These are phyloP conservation scores for Logfia minima DNA, from an alignment of 129 eudicot species.

Conservation along the genomic window DNA sequence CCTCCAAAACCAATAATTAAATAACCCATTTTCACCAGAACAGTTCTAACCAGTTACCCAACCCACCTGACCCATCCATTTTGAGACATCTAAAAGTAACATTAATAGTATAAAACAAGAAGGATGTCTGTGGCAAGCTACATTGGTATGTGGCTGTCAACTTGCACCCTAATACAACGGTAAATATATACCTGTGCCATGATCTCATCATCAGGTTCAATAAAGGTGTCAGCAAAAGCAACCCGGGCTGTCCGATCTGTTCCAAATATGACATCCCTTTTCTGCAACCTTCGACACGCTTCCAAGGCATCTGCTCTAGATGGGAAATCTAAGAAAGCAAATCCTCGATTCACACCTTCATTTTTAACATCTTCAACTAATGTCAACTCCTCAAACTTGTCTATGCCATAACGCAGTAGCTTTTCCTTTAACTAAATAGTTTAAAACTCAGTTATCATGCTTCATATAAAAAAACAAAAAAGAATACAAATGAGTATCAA, in stretches of 20 bases:
- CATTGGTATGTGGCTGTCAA: not conserved
- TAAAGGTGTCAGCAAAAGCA: conserved; percentile 47
- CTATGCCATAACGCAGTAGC: conserved; percentile 43
- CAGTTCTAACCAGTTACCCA: not conserved
- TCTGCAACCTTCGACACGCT: conserved; percentile 47
- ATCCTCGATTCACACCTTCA: conserved; percentile 50
- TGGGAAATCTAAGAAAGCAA: conserved; percentile 44
- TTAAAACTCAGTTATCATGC: conserved; percentile 11
- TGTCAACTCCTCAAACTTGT: conserved; percentile 47
- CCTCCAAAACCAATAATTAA: not conserved
- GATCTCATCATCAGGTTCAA: conserved; percentile 47
- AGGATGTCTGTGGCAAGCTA: not conserved
- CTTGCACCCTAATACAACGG: not conserved
- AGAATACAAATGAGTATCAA: not conserved
- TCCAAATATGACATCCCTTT: conserved; percentile 47
- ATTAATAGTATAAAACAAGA: not conserved
- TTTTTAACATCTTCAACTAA: conserved; percentile 41
- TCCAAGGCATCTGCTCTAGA: conserved; percentile 50
- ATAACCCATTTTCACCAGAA: not conserved
- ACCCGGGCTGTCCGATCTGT: conserved; percentile 48
- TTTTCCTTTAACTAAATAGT: conserved; percentile 41
- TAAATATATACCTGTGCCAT: conserved; percentile 43
- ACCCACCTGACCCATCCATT: not conserved
- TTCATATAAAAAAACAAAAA: not conserved
- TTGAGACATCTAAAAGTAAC: not conserved